Evolutionary conservation across 306 rosid genomes (phyloP), one percentile per base, ranked within the genome.

Genomic region (Lathyrus oleraceus): DNA sequence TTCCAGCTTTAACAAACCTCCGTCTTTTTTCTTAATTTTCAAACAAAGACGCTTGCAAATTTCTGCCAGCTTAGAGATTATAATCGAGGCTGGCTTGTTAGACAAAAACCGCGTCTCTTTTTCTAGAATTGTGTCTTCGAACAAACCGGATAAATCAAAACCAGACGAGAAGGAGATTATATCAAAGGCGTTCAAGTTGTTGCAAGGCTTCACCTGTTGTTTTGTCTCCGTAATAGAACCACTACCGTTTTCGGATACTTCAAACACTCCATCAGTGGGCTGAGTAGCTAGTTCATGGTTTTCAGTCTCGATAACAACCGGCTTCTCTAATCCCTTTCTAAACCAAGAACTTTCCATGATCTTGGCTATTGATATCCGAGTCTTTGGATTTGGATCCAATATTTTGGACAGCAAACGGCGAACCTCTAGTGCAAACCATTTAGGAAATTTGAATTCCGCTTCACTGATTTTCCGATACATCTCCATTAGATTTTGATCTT

Each of bases 91-190:
- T 1, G 90, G 76, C 73, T 86, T 86, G 78, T 87, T 72, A 2
- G 99, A 89, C 3, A 86, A 76, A 65, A 95, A 89, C 48, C 96
- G 80, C 65, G 73, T 79, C 83, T 91, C 93, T 69, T 86, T 91
- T 77, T 83, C 87, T 28, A 42, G 65, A 42, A 70, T 84, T 8
- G 78, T 71, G 62, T 83, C 90, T 71, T 82, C 96, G 25, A 95
- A 91, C 76, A 95, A 71, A n/a, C 97, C 93, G 4, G 99, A 89
- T 77, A 95, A 71, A 67, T 95, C 97, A 59, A 95, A 84, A 45
- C 97, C 99, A n/a, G 91, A 72, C 1, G 99, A 95, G 72, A 81
- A 82, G 63, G 99, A 95, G 73, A 95, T 91, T 73, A 95, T 95
- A 61, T 87, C 99, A 44, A 95, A 95, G 4, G 99, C 99, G 27